Percentiles rank a stretch among this genome's conserved stretches.
These are phyloP conservation scores for Lasiosphaeria ovina DNA, from an alignment of 495 filamentous ascomycete species.

Conservation along the genomic window DNA sequence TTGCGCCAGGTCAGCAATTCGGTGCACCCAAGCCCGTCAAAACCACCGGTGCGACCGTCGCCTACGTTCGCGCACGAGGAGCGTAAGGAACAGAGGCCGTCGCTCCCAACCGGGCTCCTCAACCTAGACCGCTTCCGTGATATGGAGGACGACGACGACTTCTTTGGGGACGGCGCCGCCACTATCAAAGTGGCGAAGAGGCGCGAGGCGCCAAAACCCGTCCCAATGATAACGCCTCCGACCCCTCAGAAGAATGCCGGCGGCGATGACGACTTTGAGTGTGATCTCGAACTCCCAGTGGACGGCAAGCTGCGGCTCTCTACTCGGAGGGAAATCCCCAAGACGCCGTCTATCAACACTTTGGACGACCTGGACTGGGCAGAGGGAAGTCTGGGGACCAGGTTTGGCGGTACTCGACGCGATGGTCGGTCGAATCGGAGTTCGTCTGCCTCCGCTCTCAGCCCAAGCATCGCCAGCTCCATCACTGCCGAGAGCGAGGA, in stretches of 20 bases:
- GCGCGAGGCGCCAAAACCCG: slow-evolving; percentile 50
- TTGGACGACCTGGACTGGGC: slow-evolving; percentile 90
- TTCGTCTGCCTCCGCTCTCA: slow-evolving; percentile 83
- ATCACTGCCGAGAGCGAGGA: slow-evolving; percentile 93
- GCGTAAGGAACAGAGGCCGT: slow-evolving; percentile 28
- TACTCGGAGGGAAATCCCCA: slow-evolving; percentile 55
- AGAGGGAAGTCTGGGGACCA: slow-evolving; percentile 85
- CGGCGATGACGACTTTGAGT: slow-evolving; percentile 67
- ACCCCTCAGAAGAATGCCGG: slow-evolving; percentile 43
- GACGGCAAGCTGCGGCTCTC: slow-evolving; percentile 60
- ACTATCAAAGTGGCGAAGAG: slow-evolving; percentile 69
- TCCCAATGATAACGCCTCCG: slow-evolving; percentile 57
- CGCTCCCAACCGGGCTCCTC: slow-evolving; percentile 34
- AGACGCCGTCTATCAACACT: slow-evolving; percentile 51
- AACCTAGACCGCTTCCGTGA: slow-evolving; percentile 63
- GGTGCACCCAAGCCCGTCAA: slow-evolving; percentile 40
- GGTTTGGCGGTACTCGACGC: slow-evolving; percentile 79
- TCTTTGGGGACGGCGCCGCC: slow-evolving; percentile 58
- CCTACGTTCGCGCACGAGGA: slow-evolving; percentile 21
- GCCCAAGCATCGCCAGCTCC: slow-evolving; percentile 86
- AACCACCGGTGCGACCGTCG: slow-evolving; percentile 30
- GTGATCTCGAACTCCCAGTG: slow-evolving; percentile 71
- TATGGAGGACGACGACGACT: slow-evolving; percentile 55
- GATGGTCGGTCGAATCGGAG: slow-evolving; percentile 74
- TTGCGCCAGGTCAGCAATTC: slow-evolving; percentile 62